Percentiles rank a stretch among this genome's conserved stretches.
Evolutionary conservation across 805 yeast genomes (phyloP).

Genomic region (Monosporozyma yasuniensis): DNA sequence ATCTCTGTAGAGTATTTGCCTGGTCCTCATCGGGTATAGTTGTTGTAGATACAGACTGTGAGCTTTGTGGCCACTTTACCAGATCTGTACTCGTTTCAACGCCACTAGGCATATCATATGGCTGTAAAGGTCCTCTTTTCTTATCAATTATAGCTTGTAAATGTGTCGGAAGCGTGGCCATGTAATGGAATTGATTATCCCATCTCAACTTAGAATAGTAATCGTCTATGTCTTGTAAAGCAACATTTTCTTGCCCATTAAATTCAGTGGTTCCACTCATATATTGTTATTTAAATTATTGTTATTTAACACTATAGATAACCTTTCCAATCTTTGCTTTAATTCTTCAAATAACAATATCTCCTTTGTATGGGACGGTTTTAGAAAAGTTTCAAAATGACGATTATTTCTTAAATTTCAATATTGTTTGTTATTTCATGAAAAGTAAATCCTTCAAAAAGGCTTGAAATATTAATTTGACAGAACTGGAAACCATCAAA

Average conservation of each 20-base stretch:
- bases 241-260: not conserved
- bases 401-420: not conserved
- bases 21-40: not conserved
- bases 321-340: not conserved
- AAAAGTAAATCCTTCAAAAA: not conserved
- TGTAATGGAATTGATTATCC: conserved; percentile 23
- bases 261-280: conserved; percentile 3
- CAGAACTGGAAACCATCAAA: not conserved
- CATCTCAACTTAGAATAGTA: conserved; percentile 24
- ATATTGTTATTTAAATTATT: not conserved
- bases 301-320: not conserved
- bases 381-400: not conserved
- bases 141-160: conserved; percentile 22
- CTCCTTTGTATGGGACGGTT: not conserved
- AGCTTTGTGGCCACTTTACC: not conserved
- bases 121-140: conserved; percentile 2
- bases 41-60: not conserved
- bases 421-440: not conserved
- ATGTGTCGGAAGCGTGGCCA: conserved; percentile 24
- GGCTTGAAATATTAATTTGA: not conserved
- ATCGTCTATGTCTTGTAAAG: conserved; percentile 16
- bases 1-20: conserved; percentile 12
- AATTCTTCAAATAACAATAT: not conserved
- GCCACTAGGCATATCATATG: not conserved
- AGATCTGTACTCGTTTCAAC: not conserved